Conservation (phyloP, 2,329 filamentous ascomycete species). For the Fusarium anguioides region DNA sequence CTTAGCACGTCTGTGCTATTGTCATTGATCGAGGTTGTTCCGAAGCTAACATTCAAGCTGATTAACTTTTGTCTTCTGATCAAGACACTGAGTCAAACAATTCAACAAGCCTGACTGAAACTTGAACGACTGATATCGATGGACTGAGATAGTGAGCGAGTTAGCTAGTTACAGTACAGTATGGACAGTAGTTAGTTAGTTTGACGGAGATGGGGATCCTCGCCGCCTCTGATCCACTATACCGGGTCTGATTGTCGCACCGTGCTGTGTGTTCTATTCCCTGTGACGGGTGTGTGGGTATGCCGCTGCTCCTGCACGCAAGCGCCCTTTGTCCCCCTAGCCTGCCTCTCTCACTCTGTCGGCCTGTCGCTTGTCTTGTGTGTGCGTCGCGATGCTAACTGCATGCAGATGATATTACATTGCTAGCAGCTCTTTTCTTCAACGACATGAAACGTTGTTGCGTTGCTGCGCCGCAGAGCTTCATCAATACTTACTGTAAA, state of each 20-base stretch:
- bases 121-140: neutral
- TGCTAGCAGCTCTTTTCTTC: constrained; percentile 33
- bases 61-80: neutral
- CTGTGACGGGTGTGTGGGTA: constrained; percentile 34
- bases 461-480: constrained; percentile 25
- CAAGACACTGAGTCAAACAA: neutral
- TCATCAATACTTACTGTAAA: neutral
- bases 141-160: neutral
- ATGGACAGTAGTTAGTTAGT: no score
- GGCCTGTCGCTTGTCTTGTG: constrained; percentile 21
- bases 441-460: constrained; percentile 36
- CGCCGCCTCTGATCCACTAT: constrained; percentile 38
- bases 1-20: neutral
- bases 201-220: constrained; percentile 13
- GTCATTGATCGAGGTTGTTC: neutral
- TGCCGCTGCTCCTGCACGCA: constrained; percentile 21
- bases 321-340: constrained; percentile 22
- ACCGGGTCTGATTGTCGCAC: constrained; percentile 45
- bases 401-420: constrained; percentile 36
- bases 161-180: neutral
- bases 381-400: constrained; percentile 34
- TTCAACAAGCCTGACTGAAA: neutral
- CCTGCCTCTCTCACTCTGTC: constrained; percentile 3
- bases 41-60: neutral
- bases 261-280: constrained; percentile 34